Base-by-base conservation (phyloP, 805 yeast species). In the Tetrapisispora phaffii region DNA sequence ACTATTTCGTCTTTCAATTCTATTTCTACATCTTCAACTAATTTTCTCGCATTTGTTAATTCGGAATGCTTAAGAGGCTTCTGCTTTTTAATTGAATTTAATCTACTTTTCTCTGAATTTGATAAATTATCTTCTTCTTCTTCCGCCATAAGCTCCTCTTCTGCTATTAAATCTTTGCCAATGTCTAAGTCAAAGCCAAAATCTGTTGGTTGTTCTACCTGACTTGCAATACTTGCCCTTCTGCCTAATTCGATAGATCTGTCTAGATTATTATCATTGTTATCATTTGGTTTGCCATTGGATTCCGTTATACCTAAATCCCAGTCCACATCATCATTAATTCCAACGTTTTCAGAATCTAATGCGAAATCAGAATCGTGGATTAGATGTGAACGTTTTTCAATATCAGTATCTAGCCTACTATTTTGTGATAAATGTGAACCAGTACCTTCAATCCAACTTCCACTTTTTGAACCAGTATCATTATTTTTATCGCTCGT, bases 171-270 rank as follows among this genome's bases (percentile, higher is more conserved):
- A 34, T 59, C 67, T 41, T 68, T 58, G 12, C 68, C 74, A 41
- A 69, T 60, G 42, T 71, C 76, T 39, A 80, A 66, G 53, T 79
- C 80, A 38, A 80, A 67, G 23, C 75, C 80, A 45, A 77, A 63
- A 45, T 76, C 82, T 28, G 69, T 56, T 16, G 53, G 54, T 34
- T 60, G 61, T 9, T 55, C 56, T 4, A 50, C 34, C 19, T 46
- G 33, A 6, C 51, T 47, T 7, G 57, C 59, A 22, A 62, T 69
- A 17, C 50, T 60, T 4, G 58, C 63, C 42, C 74, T 72, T 61
- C 93, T 75, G 9, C 82, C 85, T 37, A 79, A 54, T 59, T 85
- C 95, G 36, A 85, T 71, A 0, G 89, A 81, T 28, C 68, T 71
- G 53, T 81, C 82, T 37, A 70, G 66, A 2, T 62, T 63, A 20